These are phyloP conservation scores for Podospora pseudopauciseta DNA, from an alignment of 495 filamentous ascomycete genomes.

Conservation along the genomic window DNA sequence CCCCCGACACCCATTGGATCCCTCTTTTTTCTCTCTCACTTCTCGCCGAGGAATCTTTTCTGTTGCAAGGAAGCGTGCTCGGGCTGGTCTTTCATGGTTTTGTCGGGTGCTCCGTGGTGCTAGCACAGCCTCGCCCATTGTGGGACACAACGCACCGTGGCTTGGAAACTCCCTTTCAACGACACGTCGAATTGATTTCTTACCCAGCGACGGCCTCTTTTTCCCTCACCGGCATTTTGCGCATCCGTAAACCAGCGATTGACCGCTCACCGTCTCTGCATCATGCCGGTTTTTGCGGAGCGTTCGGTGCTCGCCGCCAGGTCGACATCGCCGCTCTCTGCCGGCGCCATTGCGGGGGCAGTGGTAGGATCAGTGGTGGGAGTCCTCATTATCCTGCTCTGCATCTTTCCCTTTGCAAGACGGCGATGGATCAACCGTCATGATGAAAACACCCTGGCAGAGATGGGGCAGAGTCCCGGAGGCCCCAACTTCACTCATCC, in stretches of 20 bases:
- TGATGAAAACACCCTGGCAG: conserved; percentile 27
- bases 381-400: conserved; percentile 31
- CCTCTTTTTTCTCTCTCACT: background rate
- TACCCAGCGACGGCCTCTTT: conserved; percentile 1
- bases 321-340: conserved; percentile 24
- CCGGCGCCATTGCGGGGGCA: conserved; percentile 36
- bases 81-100: conserved; percentile 12
- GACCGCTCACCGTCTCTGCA: background rate
- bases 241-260: conserved; percentile 3
- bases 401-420: conserved; percentile 32
- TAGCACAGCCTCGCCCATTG: conserved; percentile 7
- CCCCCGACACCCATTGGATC: background rate
- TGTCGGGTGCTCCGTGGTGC: conserved; percentile 16
- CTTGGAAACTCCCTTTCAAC: background rate
- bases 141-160: conserved; percentile 3
- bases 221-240: conserved; percentile 1
- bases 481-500: conserved; percentile 28
- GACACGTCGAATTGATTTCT: conserved; percentile 5
- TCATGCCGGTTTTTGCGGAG: conserved; percentile 7
- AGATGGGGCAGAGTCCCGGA: conserved; percentile 36
- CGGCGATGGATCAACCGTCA: conserved; percentile 23
- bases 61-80: background rate
- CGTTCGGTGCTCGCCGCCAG: conserved; percentile 31
- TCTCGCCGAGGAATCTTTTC: background rate
- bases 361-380: conserved; percentile 36